Evolutionary conservation across 2,329 filamentous ascomycete species (phyloP).

Genomic region (Aplosporella prunicola): DNA sequence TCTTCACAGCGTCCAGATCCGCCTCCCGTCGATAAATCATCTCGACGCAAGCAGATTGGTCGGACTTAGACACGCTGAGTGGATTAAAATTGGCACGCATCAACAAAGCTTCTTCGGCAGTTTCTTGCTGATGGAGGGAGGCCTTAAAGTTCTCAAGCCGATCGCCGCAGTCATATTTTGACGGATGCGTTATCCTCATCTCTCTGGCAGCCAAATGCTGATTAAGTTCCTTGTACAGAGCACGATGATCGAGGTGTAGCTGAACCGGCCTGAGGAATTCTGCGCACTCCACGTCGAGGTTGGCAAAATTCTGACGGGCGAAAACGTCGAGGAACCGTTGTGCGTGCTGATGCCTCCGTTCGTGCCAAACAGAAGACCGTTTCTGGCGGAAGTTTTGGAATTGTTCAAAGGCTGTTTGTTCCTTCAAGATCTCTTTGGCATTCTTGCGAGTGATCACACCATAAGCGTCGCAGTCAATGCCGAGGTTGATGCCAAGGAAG

Average conservation of each 20-base stretch:
- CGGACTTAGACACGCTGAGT: too few relatives aligned
- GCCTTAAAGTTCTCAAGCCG: conserved; percentile 33
- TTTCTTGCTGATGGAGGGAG: conserved; percentile 35
- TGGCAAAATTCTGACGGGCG: conserved; percentile 30
- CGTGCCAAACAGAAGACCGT: conserved; percentile 44
- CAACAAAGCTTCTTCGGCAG: conserved; percentile 45
- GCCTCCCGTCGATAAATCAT: not conserved
- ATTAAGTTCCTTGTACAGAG: conserved; percentile 47
- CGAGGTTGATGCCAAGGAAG: conserved; percentile 47
- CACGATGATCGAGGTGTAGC: conserved; percentile 40
- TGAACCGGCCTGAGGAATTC: conserved; percentile 34
- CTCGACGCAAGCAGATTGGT: not conserved
- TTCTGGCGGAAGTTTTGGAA: conserved; percentile 45
- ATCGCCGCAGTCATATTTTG: conserved; percentile 22
- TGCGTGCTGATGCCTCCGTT: conserved; percentile 41
- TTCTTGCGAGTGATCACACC: conserved; percentile 3
- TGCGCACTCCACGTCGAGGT: conserved; percentile 30
- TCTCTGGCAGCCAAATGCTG: conserved; percentile 44
- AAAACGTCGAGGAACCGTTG: conserved; percentile 48
- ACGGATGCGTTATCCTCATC: conserved; percentile 36
- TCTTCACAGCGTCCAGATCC: not conserved
- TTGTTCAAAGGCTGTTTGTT: conserved; percentile 43
- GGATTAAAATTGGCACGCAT: conserved; percentile 16
- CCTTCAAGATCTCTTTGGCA: conserved; percentile 18
- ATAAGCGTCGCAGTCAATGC: conserved; percentile 41